Percentiles rank a stretch among this genome's conserved stretches.
These are phyloP conservation scores for Akanthomyces dipterigenus DNA, from an alignment of 2,329 filamentous ascomycete species.

Conservation along the genomic window DNA sequence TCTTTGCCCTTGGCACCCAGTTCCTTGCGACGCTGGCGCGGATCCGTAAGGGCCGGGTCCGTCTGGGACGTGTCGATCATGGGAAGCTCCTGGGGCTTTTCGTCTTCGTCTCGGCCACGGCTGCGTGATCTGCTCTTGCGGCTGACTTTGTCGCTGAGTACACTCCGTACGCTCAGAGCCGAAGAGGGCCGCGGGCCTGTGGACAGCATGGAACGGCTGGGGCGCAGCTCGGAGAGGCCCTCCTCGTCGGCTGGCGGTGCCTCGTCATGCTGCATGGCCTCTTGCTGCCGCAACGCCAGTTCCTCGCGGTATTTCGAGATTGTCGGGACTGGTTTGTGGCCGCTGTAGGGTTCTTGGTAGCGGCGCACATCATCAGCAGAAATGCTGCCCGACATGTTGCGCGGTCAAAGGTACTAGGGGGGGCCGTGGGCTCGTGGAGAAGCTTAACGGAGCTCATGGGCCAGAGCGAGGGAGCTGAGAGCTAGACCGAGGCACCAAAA, in stretches of 20 bases:
- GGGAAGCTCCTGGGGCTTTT: slow-evolving; percentile 15
- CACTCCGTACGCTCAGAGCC: slow-evolving; percentile 15
- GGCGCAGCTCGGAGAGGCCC: slow-evolving; percentile 22
- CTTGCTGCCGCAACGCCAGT: slow-evolving; percentile 35
- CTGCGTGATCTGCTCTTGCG: slow-evolving; percentile 12
- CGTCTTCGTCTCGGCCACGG: slow-evolving; percentile 10
- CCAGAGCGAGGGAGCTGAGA: background rate
- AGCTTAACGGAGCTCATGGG: slow-evolving; percentile 10
- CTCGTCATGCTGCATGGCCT: slow-evolving; percentile 28
- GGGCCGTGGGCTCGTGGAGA: background rate
- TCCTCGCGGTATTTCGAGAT: slow-evolving; percentile 43
- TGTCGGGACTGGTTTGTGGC: slow-evolving; percentile 39
- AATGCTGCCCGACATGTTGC: slow-evolving; percentile 29
- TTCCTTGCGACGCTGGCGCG: slow-evolving; percentile 41
- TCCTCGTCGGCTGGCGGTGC: slow-evolving; percentile 18
- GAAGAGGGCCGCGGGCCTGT: slow-evolving; percentile 24
- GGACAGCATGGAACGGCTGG: slow-evolving; percentile 14
- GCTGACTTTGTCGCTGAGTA: slow-evolving; percentile 3
- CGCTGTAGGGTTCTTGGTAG: slow-evolving; percentile 35
- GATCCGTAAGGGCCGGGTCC: slow-evolving; percentile 31
- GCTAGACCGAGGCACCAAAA: background rate
- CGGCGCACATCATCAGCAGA: slow-evolving; percentile 32
- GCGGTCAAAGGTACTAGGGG: background rate
- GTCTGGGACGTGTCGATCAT: slow-evolving; percentile 31
- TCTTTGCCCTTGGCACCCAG: slow-evolving; percentile 31